Base-by-base conservation (phyloP, 352 stramenopile species). In the Pythium phragmitis region DNA sequence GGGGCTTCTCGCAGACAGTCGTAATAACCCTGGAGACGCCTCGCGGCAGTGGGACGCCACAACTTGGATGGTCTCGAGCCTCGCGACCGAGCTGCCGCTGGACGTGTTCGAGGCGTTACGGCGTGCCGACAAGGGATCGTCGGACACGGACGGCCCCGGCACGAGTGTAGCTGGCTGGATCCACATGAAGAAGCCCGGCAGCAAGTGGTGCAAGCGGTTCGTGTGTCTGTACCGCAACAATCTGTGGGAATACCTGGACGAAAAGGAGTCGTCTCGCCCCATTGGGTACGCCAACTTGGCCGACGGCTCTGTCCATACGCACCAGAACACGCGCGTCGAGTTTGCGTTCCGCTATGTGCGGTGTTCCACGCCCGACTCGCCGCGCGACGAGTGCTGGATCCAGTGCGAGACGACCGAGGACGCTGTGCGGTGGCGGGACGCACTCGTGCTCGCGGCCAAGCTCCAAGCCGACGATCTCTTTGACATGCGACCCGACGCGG, bases 221-320 rank as follows among this genome's bases (percentile, higher is more conserved):
- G 39, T 94, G 43, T 85, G 78, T 23, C 64, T 94, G 0, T 87
- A 81, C 54, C 79, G 85, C 36, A 94, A 92, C 65, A 85, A 79
- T 42, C 48, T 94, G 0, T 89, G 80, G 76, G 85, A 94, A 52
- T 92, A 89, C 57, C 57, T 91, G 26, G 80, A 91, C 65, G 76
- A 88, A 30, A 78, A 74, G 7, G 74, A 83, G 23, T 67, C 61
- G 7, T 89, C 79, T 54, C 74, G 80, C 17, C 85, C 85, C 7
- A 77, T 92, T 14, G 85, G 81, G 19, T 86, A 86, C 71, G 81
- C 80, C 28, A 94, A 94, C 68, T 58, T 94, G 52, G 85, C 75
- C 13, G 85, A 94, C 52, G 85, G 79, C 17, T 82, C 74, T 0
- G 69, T 94, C 30, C 72, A 87, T 55, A 55, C 53, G 8, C 75